Base-by-base conservation (phyloP, 768 basidiomycete species). In the Serendipita sp. region DNA sequence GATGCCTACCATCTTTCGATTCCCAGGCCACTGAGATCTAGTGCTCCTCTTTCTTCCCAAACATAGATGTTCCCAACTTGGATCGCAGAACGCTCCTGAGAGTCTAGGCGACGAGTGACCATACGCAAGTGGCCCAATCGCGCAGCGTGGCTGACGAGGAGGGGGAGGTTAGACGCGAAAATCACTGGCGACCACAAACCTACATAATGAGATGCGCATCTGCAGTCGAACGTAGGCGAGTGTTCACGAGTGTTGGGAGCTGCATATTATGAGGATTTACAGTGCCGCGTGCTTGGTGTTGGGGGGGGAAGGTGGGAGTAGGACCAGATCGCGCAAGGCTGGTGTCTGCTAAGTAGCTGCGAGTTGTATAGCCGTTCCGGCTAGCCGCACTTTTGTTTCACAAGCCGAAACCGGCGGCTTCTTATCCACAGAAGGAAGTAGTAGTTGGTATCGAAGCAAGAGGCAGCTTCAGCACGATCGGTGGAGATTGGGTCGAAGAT, bases 31-130 rank as follows among this genome's bases (percentile, higher is more conserved):
- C 53, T 58, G 24, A 58, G 30, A 33, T 58, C 53, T 24, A 58
- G 33, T n/a, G 53, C 24, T n/a, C 53, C 53, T 30, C 53, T 28
- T 33, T 58, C 53, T 34, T 58, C 53, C 53, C 53, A 58, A n/a
- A 58, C 53, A 31, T 58, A 58, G 38, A 53, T 50, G 53, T 53
- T 48, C 31, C 30, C 45, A 61, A 24, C 60, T 56, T 42, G 48
- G 22, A 56, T 77, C 17, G 68, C 71, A 17, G 77, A 74, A 50
- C 88, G 81, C 71, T 90, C 88, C 70, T 90, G 87, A 45, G 85
- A 85, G 70, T 90, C 88, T 67, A 91, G 79, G 5, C 88, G 83
- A 62, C 88, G 81, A 22, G 85, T 86, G 69, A 89, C 88, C 69
- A 90, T 79, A 53, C 86, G 86, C 44, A 90, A 76, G 62, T 76